Conservation (phyloP, 2,329 filamentous ascomycete genomes). For the Aspergillus costaricaensis region DNA sequence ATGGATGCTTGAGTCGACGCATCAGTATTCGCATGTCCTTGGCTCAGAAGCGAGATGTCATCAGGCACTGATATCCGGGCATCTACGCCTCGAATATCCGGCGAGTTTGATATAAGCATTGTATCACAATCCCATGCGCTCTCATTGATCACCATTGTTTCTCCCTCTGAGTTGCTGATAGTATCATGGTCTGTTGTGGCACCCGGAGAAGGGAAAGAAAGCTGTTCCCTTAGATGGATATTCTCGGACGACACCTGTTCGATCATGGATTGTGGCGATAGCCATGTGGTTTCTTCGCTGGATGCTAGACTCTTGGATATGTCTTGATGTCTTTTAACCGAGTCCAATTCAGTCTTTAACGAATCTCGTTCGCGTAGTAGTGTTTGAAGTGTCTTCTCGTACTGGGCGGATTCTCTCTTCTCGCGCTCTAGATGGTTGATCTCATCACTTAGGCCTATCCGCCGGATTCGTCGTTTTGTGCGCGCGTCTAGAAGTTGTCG, state of each 20-base stretch:
- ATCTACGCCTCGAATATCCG: conserved; percentile 28
- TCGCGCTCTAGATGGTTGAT: conserved; percentile 48
- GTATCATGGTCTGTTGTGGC: conserved; percentile 4
- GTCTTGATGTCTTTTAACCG: conserved; percentile 16
- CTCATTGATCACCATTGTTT: conserved; percentile 35
- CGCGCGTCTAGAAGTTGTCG: conserved; percentile 47
- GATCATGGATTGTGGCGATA: conserved; percentile 19
- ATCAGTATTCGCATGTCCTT: conserved; percentile 15
- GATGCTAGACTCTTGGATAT: conserved; percentile 9
- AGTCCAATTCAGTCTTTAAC: conserved; percentile 30
- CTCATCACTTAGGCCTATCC: conserved; percentile 50
- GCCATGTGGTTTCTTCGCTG: conserved; percentile 21
- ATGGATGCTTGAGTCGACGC: conserved; percentile 23
- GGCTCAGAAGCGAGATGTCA: conserved; percentile 20
- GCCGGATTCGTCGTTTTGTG: conserved; percentile 46
- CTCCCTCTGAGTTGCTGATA: conserved; percentile 13
- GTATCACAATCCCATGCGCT: conserved; percentile 29
- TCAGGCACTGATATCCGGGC: conserved; percentile 17
- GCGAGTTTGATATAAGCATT: conserved; percentile 35
- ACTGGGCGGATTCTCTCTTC: conserved; percentile 32
- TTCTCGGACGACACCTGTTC: conserved; percentile 26
- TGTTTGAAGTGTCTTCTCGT: conserved; percentile 28
- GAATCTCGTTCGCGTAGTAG: conserved; percentile 32
- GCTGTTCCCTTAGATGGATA: conserved; percentile 21
- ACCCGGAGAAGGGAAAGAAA: conserved; percentile 18